Percentiles rank a stretch among this genome's conserved stretches.
These are phyloP conservation scores for Kazachstania bromeliacearum DNA, from an alignment of 805 yeast genomes.

Conservation along the genomic window DNA sequence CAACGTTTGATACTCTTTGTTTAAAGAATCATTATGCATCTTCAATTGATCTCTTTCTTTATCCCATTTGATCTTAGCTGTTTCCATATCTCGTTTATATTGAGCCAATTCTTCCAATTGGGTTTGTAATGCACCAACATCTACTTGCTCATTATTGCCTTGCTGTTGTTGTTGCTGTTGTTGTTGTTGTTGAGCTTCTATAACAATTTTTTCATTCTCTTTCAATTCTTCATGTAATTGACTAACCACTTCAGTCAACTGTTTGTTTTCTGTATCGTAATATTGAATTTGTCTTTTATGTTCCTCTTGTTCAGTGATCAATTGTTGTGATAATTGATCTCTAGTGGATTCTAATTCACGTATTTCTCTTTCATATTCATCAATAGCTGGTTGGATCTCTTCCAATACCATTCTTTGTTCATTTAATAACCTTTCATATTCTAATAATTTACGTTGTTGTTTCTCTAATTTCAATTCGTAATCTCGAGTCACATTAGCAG, in stretches of 20 bases:
- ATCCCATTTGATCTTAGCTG: conserved; percentile 16
- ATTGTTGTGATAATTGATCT: conserved; percentile 15
- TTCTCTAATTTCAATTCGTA: conserved; percentile 9
- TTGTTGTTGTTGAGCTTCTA: conserved; percentile 1
- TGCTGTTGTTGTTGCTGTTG: conserved; percentile 4
- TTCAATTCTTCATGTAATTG: conserved; percentile 27
- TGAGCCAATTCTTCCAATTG: conserved; percentile 10
- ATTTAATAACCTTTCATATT: conserved; percentile 22
- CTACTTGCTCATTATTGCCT: conserved; percentile 3
- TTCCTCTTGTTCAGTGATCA: conserved; percentile 19
- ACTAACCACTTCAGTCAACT: conserved; percentile 26
- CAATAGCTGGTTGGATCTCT: conserved; percentile 27
- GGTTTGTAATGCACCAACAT: conserved; percentile 4
- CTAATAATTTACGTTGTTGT: conserved; percentile 16
- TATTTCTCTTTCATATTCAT: conserved; percentile 26
- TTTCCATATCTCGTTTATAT: conserved; percentile 10
- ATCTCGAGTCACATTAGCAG: neutral
- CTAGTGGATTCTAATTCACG: conserved; percentile 24
- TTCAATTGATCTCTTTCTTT: conserved; percentile 23
- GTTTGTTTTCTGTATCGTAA: conserved; percentile 25
- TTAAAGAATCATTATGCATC: conserved; percentile 22
- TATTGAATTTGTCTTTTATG: conserved; percentile 21
- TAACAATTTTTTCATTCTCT: conserved; percentile 23
- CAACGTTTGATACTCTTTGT: conserved; percentile 20
- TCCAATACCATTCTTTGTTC: conserved; percentile 27